Evolutionary conservation across 352 stramenopile genomes (phyloP), one percentile per base, ranked within the genome.

Genomic region (Phytophthora idaei): DNA sequence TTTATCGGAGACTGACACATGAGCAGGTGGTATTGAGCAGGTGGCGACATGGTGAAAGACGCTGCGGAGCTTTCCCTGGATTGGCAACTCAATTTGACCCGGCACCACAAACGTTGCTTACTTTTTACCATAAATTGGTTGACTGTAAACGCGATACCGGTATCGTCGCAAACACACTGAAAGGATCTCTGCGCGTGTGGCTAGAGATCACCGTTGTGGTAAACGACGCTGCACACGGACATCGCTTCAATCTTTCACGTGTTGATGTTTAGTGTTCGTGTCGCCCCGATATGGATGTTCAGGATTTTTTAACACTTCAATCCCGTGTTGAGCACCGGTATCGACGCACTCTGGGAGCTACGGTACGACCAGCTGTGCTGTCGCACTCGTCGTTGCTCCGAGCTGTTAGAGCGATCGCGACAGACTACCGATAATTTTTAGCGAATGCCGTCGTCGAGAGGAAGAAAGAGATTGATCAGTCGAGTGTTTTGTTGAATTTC

Each of bases 31-130:
- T 60, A 32, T 58, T 52, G 37, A 52, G 57, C 50, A 31, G 34
- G 50, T 72, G 52, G 39, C 64, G 64, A 46, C 17, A 55, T 54
- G 58, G 64, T 60, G 64, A 69, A 64, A 72, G 32, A 62, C 47
- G 37, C 27, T 56, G 58, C 64, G 11, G 41, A 12, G 28, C 15
- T 61, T 57, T 72, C 64, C 46, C 51, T 39, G 39, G 58, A 72
- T 72, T n/a, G 64, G 64, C 9, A n/a, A n/a, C 36, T 42, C 36
- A n/a, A 42, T 15, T 42, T 45, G 59, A 66, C 41, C 31, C 31
- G 58, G 37, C 50, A 42, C 42, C 47, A 17, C 55, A 21, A 31
- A 37, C 4, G 8, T 44, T 67, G 64, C n/a, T 71, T 71, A 71
- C 64, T 27, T 57, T 27, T 55, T 57, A 49, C 42, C 28, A 41